Conservation (phyloP, 306 rosid genomes). For the Vigna nakashimae region DNA sequence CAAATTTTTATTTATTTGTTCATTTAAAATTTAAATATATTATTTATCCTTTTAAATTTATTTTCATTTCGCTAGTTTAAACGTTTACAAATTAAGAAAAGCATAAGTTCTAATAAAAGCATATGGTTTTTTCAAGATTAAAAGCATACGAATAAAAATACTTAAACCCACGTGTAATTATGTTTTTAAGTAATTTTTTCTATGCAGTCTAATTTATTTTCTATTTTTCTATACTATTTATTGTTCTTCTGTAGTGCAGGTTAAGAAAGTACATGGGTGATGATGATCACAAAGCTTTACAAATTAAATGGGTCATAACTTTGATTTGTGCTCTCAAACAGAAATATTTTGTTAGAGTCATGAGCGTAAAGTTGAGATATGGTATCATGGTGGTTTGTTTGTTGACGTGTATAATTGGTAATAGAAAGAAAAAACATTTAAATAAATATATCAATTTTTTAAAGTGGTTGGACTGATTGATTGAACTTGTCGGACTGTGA, state of each 20-base stretch:
- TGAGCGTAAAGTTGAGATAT: conserved; percentile 37
- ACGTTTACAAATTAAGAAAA: not conserved
- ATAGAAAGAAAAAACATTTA: not conserved
- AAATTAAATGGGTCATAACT: conserved; percentile 32
- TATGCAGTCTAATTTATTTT: not conserved
- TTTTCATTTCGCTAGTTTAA: not conserved
- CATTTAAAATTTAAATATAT: not conserved
- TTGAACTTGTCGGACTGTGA: conserved; percentile 7
- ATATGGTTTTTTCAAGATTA: not conserved
- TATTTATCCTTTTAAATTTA: not conserved
- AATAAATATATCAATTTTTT: not conserved
- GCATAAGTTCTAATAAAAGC: not conserved
- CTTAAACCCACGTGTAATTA: not conserved
- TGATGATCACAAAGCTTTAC: not conserved
- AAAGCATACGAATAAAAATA: not conserved
- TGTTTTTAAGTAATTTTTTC: not conserved
- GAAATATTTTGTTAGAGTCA: conserved; percentile 30
- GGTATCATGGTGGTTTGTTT: conserved; percentile 13
- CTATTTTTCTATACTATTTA: not conserved
- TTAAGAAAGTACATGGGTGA: conserved; percentile 61
- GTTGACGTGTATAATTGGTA: not conserved
- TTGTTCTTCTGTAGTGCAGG: conserved; percentile 49
- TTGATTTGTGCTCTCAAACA: conserved; percentile 12
- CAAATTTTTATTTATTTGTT: not conserved
- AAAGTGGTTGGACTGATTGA: not conserved